Base-by-base conservation (phyloP, 2,329 filamentous ascomycete genomes). In the Helminthosporium solani region DNA sequence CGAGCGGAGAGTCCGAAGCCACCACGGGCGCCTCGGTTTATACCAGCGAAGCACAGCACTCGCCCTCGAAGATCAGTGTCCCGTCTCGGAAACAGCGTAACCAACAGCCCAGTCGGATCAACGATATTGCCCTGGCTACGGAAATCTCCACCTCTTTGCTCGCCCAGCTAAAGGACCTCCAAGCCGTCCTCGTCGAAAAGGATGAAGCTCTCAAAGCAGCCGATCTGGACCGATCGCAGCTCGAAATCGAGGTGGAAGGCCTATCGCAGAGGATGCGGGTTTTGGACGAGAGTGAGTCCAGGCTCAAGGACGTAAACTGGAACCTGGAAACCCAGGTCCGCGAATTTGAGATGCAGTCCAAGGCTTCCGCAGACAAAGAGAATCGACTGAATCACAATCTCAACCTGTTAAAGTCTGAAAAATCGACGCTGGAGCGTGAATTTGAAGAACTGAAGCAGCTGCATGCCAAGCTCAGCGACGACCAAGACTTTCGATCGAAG, bases 241-340 rank as follows among this genome's bases (percentile, higher is more conserved):
- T 97, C 28, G 91, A 97, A 68, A 80, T 88, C 27, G 91, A 96
- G 56, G 81, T 85, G 0, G 87, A 95, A 66, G 83, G 81, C 2
- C 82, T 95, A 53, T 81, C 86, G 42, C 88, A 95, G 67, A 84
- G 90, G 27, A 76, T 97, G 54, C 87, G 88, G 64, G 81, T 82
- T 6, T 77, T 96, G 33, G 91, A 96, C 59, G 94, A 99, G 71
- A 96, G 88, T 66, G 94, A 99, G 69, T 87, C 95, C 62, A 86
- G 89, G 42, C 96, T 95, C 75, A 97, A 96, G 73, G 94, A 99
- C 64, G 94, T 97, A 70, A 99, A 97, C 68, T 99, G 94, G 94
- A 92, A 88, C 53, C 79, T 99, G 30, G 94, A 99, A 70, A 95
- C 91, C 0, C 88, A 90, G 60, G 80, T 95, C 18, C 94, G 96